Evolutionary conservation across 2,329 filamentous ascomycete species (phyloP), one percentile per base, ranked within the genome.

Genomic region (Ophiostoma ulmi): DNA sequence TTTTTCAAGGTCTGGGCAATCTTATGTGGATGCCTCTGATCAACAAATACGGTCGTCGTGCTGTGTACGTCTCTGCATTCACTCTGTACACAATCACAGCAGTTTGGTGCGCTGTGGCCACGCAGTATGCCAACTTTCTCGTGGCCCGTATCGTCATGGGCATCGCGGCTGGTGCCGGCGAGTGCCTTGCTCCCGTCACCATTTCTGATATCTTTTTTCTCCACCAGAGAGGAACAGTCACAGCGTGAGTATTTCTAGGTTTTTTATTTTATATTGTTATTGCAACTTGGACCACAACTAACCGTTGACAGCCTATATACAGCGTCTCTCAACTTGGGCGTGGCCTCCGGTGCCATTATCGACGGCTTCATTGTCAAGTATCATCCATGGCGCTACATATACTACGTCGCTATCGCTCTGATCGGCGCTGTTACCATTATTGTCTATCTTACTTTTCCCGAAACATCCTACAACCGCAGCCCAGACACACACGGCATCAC

Each of bases 151-250:
- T 85, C 36, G 71, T 86, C 13, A 80, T 87, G 78, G 85, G 85
- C 3, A 81, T 86, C 58, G 84, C 81, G 1, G 80, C 84, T 0
- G 86, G 85, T 1, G 83, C 84, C 8, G 85, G 82, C 1, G 85
- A 88, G 74, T 83, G 80, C 0, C 78, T 83, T 74, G 76, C 83
- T 1, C 84, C 84, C 0, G 78, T 85, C 8, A 85, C 83, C 0
- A 85, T 87, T 65, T 78, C 84, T 2, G 85, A 87, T 73, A 76
- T 87, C 39, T 87, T 87, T 77, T 87, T 86, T 75, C 77, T 87
- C 20, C 85, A 88, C 72, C 83, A 88, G 74, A 79, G 86, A 69
- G 85, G 84, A 1, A 77, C 79, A 1, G 77, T 84, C 58, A 87
- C 86, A 83, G 81, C 83, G 71, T 72, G 14, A 44, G 71, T 73